Evolutionary conservation across 257 asterid species (phyloP).

Genomic region (Schizonepeta tenuifolia): DNA sequence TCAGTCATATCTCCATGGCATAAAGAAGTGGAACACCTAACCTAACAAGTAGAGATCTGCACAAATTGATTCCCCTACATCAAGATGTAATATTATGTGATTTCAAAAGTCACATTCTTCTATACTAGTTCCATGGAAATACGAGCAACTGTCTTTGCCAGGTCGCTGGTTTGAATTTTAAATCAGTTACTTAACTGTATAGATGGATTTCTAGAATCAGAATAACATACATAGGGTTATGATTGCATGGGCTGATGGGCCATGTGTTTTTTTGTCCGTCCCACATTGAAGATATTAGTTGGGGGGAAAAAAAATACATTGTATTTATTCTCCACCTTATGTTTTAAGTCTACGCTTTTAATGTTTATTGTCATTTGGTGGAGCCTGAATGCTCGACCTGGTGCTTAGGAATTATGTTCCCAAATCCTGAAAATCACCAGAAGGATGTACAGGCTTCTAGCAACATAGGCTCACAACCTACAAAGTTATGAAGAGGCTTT

Average conservation of each 20-base stretch:
- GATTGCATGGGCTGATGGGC: not conserved
- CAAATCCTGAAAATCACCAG: too few species aligned
- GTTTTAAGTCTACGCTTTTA: too few species aligned
- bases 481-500: too few species aligned
- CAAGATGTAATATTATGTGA: constrained; percentile 4
- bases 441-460: too few species aligned
- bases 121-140: not conserved
- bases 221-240: not conserved
- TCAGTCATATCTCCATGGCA: constrained; percentile 14
- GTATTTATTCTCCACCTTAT: too few species aligned
- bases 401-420: too few species aligned
- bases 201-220: not conserved
- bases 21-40: not conserved
- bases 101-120: not conserved
- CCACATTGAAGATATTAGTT: too few species aligned
- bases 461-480: too few species aligned
- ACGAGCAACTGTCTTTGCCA: not conserved
- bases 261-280: not conserved
- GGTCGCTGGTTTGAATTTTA: not conserved
- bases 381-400: too few species aligned
- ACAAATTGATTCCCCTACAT: not conserved
- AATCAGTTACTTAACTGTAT: not conserved
- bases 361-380: too few species aligned
- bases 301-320: too few species aligned
- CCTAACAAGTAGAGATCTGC: too few species aligned